Percentiles rank a stretch among this genome's conserved stretches.
phyloP scores from a whole-genome alignment of 148 eudicot genomes.

The Dysphania ambrosioides region DNA sequence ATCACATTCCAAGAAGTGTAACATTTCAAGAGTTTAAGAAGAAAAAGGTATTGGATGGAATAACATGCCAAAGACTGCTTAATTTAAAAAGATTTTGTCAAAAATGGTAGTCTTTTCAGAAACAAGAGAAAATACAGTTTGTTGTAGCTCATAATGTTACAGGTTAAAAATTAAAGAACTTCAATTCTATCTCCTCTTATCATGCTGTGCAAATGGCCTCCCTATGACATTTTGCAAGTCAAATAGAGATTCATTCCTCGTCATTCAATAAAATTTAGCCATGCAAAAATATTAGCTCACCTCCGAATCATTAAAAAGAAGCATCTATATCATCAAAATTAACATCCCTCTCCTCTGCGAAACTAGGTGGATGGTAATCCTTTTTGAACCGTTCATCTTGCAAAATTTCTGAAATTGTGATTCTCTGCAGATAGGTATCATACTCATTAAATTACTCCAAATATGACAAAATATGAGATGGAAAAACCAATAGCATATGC shows the following conservation, averaged over 20 bases:
- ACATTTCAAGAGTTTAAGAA: too few species aligned
- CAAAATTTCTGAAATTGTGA: conserved; percentile 59
- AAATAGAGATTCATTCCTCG: background rate
- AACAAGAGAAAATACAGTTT: too few species aligned
- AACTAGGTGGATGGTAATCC: conserved; percentile 64
- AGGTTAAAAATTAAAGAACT: too few species aligned
- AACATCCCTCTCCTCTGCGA: conserved; percentile 61
- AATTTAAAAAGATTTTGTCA: too few species aligned
- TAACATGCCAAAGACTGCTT: too few species aligned
- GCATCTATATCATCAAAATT: conserved; percentile 86
- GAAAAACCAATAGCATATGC: background rate
- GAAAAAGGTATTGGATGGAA: too few species aligned
- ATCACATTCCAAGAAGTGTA: too few species aligned
- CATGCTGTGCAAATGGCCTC: background rate
- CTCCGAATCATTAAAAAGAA: conserved; percentile 61
- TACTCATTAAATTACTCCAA: conserved; percentile 1
- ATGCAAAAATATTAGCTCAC: conserved; percentile 34
- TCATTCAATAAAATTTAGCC: background rate
- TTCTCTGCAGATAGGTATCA: conserved; percentile 47
- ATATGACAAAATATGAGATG: background rate
- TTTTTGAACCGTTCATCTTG: conserved; percentile 82
- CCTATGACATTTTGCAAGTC: background rate
- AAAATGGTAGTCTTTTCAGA: too few species aligned
- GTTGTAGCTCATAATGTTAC: too few species aligned
- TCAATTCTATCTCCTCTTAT: background rate